Base-by-base conservation (phyloP, 148 eudicot species). In the Rhododendron henanense region DNA sequence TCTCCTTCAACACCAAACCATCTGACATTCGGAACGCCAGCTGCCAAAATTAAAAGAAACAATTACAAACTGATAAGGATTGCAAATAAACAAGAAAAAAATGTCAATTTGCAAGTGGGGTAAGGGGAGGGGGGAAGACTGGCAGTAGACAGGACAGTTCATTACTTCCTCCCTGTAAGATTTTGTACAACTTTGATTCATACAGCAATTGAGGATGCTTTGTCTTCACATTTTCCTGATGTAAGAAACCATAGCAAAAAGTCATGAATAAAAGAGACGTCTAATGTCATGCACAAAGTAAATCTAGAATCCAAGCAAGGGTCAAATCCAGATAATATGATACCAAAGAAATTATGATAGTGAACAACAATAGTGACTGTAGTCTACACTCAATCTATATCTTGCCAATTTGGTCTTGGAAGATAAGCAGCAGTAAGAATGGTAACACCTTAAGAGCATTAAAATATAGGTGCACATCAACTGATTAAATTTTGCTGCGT, bases 1-100 rank as follows among this genome's bases (percentile, higher is more conserved):
- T 96, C 99, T 85, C 97, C 97, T 92, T 96, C 99, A 90, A 96
- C 97, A 79, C 99, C 99, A 90, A 91, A 95, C 97, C 97, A 96
- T 89, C 88, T 93, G 76, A 96, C 91, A 90, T 90, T 92, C 59
- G 99, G 98, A 87, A 96, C 92, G 71, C 99, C 99, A 90, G 96
- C 99, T 96, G 92, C 86, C 84, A 93, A 84, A 84, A 84, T 78
- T 11, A 31, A 33, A 33, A 35, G 45, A 78, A 86, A 47, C 85
- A 33, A 19, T 45, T 39, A 69, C 65, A 69, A 88, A 86, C 50
- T 28, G 45, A 71, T 75, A 48, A 84, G 84, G 50, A 84, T 55
- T n/a, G 23, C 45, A 39, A 25, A 50, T 23, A 79, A 84, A 71
- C 39, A 71, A 71, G 76, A 71, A 71, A 71, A 71, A 33, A 15